Evolutionary conservation across 2,329 filamentous ascomycete species (phyloP).

Genomic region (Arthrobotrys conoides): DNA sequence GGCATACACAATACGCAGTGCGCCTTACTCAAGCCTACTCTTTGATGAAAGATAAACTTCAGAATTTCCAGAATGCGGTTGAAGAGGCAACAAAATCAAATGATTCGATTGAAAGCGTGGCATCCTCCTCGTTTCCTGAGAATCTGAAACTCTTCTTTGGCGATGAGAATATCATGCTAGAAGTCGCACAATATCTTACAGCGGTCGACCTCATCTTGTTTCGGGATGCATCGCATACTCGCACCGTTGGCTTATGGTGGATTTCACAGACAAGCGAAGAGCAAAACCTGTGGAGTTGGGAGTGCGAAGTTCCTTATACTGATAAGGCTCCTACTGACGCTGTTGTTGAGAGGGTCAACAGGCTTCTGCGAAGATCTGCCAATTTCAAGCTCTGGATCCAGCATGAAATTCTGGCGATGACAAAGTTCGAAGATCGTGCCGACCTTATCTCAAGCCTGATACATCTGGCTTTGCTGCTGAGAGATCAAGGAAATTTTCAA

Average conservation of each 20-base stretch:
- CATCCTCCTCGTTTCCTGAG: conserved; percentile 41
- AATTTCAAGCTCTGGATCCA: conserved; percentile 59
- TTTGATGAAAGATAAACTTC: conserved; percentile 51
- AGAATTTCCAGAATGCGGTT: conserved; percentile 27
- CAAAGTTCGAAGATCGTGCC: conserved; percentile 45
- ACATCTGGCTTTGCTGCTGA: conserved; percentile 36
- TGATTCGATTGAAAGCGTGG: conserved; percentile 4
- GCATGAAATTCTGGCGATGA: conserved; percentile 49
- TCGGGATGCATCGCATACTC: conserved; percentile 50
- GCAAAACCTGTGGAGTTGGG: conserved; percentile 49
- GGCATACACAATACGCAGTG: conserved; percentile 33
- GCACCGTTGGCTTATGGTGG: conserved; percentile 49
- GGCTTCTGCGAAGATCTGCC: conserved; percentile 45
- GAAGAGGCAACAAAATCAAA: conserved; percentile 31
- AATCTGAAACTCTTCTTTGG: conserved; percentile 57
- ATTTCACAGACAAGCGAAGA: conserved; percentile 43
- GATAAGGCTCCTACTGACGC: conserved; percentile 5
- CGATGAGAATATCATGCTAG: conserved; percentile 49
- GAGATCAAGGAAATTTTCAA: conserved; percentile 53
- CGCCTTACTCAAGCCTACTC: conserved; percentile 53
- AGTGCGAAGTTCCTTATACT: conserved; percentile 43
- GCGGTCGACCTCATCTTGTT: conserved; percentile 56
- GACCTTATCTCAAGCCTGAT: conserved; percentile 55
- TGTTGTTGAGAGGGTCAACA: conserved; percentile 36
- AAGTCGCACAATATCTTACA: conserved; percentile 56